Evolutionary conservation across 1,284 basidiomycete genomes (phyloP).

Genomic region (Malassezia equina): DNA sequence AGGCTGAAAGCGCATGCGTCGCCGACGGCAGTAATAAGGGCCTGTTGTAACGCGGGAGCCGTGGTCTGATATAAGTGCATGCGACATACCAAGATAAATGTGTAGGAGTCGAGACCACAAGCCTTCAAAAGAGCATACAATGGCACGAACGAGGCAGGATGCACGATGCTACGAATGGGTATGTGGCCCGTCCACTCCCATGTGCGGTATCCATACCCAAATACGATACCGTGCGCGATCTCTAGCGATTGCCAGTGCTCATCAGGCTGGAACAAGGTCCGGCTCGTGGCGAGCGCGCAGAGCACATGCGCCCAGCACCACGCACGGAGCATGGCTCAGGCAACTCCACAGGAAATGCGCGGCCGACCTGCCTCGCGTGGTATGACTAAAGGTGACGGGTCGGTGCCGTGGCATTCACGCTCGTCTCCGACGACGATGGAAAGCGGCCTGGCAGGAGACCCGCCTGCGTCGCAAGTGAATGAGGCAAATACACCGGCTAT

Average conservation of each 20-base stretch:
- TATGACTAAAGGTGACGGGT: not conserved
- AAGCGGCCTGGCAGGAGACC: not conserved
- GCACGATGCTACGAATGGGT: conserved; percentile 47
- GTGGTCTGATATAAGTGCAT: conserved; percentile 5
- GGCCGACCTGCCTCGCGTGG: not conserved
- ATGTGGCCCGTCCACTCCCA: conserved; percentile 72
- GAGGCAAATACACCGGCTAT: not conserved
- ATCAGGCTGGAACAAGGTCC: conserved; percentile 91
- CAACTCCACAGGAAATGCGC: not conserved
- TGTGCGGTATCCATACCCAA: conserved; percentile 79
- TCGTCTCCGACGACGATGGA: not conserved
- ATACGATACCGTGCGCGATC: conserved; percentile 76
- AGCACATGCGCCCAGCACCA: not conserved
- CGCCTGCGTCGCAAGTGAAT: not conserved
- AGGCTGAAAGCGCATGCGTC: conserved; percentile 66
- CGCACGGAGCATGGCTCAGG: not conserved
- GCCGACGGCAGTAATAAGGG: conserved; percentile 65
- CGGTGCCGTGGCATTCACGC: not conserved
- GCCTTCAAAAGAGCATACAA: conserved; percentile 61
- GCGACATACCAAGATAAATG: conserved; percentile 28
- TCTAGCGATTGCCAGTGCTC: conserved; percentile 94
- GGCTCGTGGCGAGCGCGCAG: conserved; percentile 7
- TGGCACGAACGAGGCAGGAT: conserved; percentile 59
- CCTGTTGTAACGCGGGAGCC: conserved; percentile 55
- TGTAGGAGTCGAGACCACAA: conserved; percentile 51